phyloP scores from a whole-genome alignment of 108 stramenopile genomes.

The Poteriospumella lacustris region DNA sequence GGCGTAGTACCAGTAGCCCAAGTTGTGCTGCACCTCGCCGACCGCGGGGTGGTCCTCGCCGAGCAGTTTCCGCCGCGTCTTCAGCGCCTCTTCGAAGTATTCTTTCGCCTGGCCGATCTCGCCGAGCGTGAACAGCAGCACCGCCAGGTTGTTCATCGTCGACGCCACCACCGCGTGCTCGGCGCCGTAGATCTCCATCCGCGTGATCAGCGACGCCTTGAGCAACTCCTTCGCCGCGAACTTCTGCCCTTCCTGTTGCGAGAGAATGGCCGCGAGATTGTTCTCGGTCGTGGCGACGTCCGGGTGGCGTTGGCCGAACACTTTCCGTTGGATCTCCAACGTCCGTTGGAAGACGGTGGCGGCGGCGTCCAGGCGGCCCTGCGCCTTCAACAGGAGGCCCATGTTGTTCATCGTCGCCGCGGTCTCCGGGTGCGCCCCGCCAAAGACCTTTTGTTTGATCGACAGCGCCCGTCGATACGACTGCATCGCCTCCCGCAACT shows the following conservation, averaged over 20 bases:
- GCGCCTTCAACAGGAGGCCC: not conserved
- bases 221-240: not conserved
- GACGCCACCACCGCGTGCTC: not conserved
- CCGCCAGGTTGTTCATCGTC: not conserved
- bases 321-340: conserved; percentile 2
- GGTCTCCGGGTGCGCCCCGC: not conserved
- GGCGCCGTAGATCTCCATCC: not conserved
- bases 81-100: not conserved
- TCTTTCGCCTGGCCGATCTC: not conserved
- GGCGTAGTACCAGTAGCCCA: not conserved
- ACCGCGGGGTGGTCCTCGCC: not conserved
- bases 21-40: not conserved
- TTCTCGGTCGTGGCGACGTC: not conserved
- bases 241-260: not conserved
- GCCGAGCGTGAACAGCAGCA: not conserved
- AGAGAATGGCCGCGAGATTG: not conserved
- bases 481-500: not conserved
- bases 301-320: not conserved
- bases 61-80: not conserved
- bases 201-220: not conserved
- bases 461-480: not conserved
- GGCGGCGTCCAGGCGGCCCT: not conserved
- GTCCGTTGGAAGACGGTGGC: not conserved
- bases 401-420: not conserved
- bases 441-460: not conserved